Percentiles rank a stretch among this genome's conserved stretches.
Conservation (phyloP, 768 basidiomycete species). For the Boletus rufocinnamomeus region DNA sequence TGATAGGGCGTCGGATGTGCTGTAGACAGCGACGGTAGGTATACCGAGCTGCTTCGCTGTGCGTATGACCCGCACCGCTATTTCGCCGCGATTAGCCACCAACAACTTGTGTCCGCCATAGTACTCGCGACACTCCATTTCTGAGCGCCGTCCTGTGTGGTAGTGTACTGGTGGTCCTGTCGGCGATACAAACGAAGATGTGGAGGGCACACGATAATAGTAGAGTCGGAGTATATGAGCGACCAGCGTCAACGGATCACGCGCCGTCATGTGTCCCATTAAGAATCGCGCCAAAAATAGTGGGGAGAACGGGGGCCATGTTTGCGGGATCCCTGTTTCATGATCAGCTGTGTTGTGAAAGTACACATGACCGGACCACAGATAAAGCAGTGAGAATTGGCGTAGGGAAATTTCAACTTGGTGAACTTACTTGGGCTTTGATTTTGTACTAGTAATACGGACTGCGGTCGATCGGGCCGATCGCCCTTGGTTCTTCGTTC, state of each 20-base stretch:
- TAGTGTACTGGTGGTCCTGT: neutral
- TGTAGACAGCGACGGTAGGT: constrained; percentile 58
- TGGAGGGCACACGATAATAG: neutral
- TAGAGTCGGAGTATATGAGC: too few relatives aligned
- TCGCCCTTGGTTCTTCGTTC: neutral
- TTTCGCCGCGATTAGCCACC: constrained; percentile 74
- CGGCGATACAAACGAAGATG: neutral
- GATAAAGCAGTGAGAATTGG: neutral
- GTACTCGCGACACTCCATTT: constrained; percentile 15
- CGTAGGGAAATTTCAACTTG: neutral
- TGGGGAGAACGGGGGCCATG: neutral
- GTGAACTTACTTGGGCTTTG: neutral
- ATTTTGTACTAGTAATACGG: too few relatives aligned
- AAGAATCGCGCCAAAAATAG: neutral
- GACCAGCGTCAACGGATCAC: too few relatives aligned
- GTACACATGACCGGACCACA: neutral
- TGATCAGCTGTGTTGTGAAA: neutral
- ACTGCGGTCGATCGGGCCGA: neutral
- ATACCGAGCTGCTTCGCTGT: constrained; percentile 56
- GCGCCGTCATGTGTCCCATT: neutral
- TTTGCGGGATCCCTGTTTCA: neutral
- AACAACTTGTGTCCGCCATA: constrained; percentile 51
- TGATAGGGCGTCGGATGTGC: constrained; percentile 55
- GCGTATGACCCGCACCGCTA: constrained; percentile 62
- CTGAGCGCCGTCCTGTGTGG: neutral